Evolutionary conservation across 2,329 filamentous ascomycete genomes (phyloP), one percentile per base, ranked within the genome.

Genomic region (Parasarocladium wereldwijsianum): DNA sequence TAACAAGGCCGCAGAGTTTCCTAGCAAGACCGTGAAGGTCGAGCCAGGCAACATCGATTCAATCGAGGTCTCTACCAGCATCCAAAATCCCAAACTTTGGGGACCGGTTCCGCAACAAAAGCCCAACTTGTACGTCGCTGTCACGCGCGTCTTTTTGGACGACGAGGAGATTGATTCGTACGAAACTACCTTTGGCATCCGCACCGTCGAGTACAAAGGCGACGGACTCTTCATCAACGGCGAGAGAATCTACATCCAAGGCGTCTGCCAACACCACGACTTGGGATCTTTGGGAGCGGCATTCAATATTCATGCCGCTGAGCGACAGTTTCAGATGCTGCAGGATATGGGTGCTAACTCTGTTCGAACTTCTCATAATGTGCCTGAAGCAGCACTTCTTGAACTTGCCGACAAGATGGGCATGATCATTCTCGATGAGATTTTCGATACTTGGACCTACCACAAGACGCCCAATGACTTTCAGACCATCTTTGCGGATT

Each of bases 331-430:
- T 2, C 43, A 63, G 36, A 53, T 61, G 14, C 47, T 69, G 1
- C 52, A 50, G 17, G 60, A 64, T 8, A 52, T 68, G 50, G 65
- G 65, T 9, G 42, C 40, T 36, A 68, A 68, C 36, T 57, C 61
- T 0, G 44, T 69, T 4, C 54, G 64, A 4, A 66, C 55, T 10
- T 58, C 63, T 2, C 64, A 70, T 43, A 69, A 69, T 42, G 61
- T 61, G 1, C 64, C 64, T 0, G 62, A 62, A 0, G 52, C 61
- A 0, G 63, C 65, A 35, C 42, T 66, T 1, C 51, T 70, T 1
- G 55, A 64, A 11, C 39, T 68, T 6, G 52, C 64, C 2, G 65
- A 70, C 39, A 44, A 46, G 3, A 44, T 62, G 43, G 64, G 64
- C 0, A 55, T 68, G 33, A 26, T 69, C 4, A 58, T 68, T 3